Base-by-base conservation (phyloP, 495 filamentous ascomycete species). In the Clohesyomyces aquaticus region DNA sequence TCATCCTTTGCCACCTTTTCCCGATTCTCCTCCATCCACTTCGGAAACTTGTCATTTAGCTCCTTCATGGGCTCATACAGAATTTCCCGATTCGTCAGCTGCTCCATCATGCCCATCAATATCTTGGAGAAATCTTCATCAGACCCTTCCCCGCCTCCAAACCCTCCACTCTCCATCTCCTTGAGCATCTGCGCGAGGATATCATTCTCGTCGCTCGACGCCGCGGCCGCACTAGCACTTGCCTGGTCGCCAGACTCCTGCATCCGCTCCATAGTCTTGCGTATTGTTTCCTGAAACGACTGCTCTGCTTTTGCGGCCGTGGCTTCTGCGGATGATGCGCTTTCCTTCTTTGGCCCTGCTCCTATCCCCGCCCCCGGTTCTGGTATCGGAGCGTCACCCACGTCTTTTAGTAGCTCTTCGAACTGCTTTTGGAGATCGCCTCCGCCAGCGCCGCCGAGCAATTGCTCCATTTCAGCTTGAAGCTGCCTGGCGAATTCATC, bases 11-110 rank as follows among this genome's bases (percentile, higher is more conserved):
- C 57, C 2, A 86, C 76, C 56, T 81, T 87, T 6, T 71, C 81
- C 64, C 79, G 81, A 71, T 96, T 93, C 76, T 90, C 88, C 65
- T 81, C 82, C 72, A 98, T 78, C 94, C 94, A 98, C 2, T 74
- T 83, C 0, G 90, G 91, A 71, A 93, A 98, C 75, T 96, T 97
- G 23, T 88, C 87, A 71, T 93, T 79, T 63, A 98, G 76, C 76
- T 98, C 95, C 78, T 94, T 96, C 93, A 98, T 97, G 16, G 94
- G 94, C 77, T 97, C 93, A 70, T 98, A 97, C 45, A 98, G 78
- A 60, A 98, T 96, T 71, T 98, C 94, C 79, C 96, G 98, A 72
- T 94, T 95, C 1, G 94, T 97, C 58, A 98, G 79, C 75, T 98
- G 91, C 75, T 98, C 91, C 93, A 98, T 98, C 91, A 97, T 96